These are phyloP conservation scores for Penicillium sp. DNA, from an alignment of 2,329 filamentous ascomycete genomes.

Conservation along the genomic window DNA sequence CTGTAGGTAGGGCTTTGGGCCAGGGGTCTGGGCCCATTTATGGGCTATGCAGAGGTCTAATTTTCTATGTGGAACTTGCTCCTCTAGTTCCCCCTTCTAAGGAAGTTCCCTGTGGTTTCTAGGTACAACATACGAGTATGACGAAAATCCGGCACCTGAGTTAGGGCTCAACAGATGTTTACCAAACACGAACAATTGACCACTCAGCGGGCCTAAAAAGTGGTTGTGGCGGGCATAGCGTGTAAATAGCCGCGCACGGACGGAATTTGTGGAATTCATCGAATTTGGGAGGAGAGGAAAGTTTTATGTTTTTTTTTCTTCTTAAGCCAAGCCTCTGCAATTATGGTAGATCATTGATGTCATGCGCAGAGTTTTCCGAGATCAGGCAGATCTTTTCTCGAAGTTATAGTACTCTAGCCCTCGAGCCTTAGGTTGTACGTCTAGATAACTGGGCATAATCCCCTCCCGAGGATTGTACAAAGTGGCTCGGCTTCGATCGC, in stretches of 20 bases:
- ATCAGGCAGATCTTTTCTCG: no score
- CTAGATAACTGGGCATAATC: no score
- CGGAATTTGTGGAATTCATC: not conserved
- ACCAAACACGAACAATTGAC: not conserved
- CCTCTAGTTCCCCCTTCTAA: not conserved
- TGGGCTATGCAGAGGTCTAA: no score
- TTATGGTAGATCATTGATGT: not conserved
- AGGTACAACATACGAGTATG: no score
- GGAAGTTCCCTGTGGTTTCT: no score
- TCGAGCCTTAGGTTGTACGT: not conserved
- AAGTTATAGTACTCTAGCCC: no score
- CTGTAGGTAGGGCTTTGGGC: no score
- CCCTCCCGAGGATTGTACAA: no score
- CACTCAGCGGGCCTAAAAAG: not conserved
- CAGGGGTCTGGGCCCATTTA: no score
- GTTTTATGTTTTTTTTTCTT: not conserved
- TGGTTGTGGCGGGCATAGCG: not conserved
- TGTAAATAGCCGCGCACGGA: slow-evolving; percentile 16
- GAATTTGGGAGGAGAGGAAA: not conserved
- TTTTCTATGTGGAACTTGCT: not conserved
- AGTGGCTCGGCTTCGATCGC: not conserved
- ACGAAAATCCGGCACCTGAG: not conserved
- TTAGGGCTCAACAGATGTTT: not conserved
- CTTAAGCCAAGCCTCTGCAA: not conserved
- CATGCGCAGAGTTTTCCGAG: not conserved